Evolutionary conservation across 805 yeast genomes (phyloP), one percentile per base, ranked within the genome.

Genomic region (Lipomyces mesembrius): DNA sequence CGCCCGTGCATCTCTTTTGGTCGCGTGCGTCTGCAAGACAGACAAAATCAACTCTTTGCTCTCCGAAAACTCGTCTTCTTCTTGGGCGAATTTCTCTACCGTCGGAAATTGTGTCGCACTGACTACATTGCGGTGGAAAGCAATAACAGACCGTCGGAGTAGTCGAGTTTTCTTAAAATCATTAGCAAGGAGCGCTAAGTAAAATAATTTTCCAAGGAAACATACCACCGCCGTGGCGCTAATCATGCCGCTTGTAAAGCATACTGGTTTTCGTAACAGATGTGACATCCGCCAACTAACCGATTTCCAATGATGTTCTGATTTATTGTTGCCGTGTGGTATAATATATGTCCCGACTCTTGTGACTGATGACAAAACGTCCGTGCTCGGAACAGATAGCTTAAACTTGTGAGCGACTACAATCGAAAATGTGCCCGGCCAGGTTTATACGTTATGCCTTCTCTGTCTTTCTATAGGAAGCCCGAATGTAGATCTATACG

Each of bases 1-100:
- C 70, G 88, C 89, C 69, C 86, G 84, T 4, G 97, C 97, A 75
- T 94, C 98, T 67, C 99, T 82, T 76, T 92, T 93, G 0, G 98
- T 94, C 5, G 98, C 96, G 3, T 98, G 91, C 1, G 97, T 88
- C 74, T 88, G 88, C 65, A 94, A 81, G 29, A 94, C 92, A 1
- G 97, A 88, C 20, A 92, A 79, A n/a, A 94, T 88, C 60, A 94
- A 79, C 63, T 90, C 91, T 22, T 54, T 57, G 57, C 63, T 59
- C 22, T 65, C 68, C 3, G 57, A 43, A 34, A 62, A 37, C 11
- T 61, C 64, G 32, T 58, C 65, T 6, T 32, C 59, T 3, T 32
- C 22, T 20, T 4, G 49, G 3, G 49, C 3, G 25, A 17, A 53
- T 17, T 53, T 29, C 25, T 61, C 65, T 27, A 29, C 27, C 53